A percentile compares a stretch with the other conserved stretches of the same genome.
These are phyloP conservation scores for Apiospora saccharicola DNA, from an alignment of 2,329 filamentous ascomycete genomes.

Conservation along the genomic window DNA sequence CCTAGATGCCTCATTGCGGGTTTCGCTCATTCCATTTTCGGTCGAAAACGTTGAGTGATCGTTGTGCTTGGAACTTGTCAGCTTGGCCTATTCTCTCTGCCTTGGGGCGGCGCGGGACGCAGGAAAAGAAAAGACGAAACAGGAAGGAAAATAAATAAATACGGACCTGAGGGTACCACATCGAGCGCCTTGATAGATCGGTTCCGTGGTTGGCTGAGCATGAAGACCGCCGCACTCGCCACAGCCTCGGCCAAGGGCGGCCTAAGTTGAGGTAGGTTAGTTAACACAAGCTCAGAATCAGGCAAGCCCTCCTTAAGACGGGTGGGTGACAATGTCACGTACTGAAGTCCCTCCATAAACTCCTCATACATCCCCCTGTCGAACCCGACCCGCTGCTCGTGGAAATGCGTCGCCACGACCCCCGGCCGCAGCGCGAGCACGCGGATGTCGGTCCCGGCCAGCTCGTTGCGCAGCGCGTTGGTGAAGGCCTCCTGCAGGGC, in stretches of 20 bases:
- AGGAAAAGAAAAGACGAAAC: neutral
- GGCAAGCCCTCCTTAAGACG: no score
- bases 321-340: neutral
- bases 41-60: conserved; percentile 5
- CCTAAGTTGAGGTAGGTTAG: neutral
- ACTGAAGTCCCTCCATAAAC: conserved; percentile 54
- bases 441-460: conserved; percentile 54
- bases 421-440: conserved; percentile 55
- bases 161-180: neutral
- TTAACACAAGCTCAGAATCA: neutral
- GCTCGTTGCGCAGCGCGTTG: conserved; percentile 56
- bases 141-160: neutral
- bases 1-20: neutral
- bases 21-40: conserved; percentile 3
- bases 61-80: neutral
- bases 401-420: conserved; percentile 57
- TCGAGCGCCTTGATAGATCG: neutral
- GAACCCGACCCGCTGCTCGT: conserved; percentile 52
- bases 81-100: neutral
- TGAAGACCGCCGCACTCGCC: neutral
- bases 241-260: neutral
- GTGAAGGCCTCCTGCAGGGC: conserved; percentile 57
- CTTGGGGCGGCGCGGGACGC: neutral
- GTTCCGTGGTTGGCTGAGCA: conserved; percentile 1
- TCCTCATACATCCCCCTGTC: conserved; percentile 50